Percentiles rank a stretch among this genome's conserved stretches.
Conservation (phyloP, 2,329 filamentous ascomycete genomes). For the Apiospora malaysiana region DNA sequence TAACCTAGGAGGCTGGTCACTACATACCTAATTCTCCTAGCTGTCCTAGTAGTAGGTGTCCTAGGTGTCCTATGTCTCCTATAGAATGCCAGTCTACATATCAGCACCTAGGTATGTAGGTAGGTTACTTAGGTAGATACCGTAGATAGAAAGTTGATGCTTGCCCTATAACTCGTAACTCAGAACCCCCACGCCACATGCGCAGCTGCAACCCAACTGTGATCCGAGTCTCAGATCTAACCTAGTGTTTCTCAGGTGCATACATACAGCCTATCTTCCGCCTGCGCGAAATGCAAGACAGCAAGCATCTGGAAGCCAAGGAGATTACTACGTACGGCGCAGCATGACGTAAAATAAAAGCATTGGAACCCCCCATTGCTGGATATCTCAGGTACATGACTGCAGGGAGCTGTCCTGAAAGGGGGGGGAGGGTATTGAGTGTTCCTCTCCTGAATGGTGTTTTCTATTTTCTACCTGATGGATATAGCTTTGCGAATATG, state of each 20-base stretch:
- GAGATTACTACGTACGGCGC: not conserved
- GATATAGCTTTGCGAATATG: not conserved
- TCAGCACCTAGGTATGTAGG: too few relatives aligned
- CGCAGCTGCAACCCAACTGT: not conserved
- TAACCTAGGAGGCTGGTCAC: not conserved
- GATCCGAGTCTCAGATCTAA: not conserved
- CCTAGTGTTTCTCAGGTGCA: not conserved
- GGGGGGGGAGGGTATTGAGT: too few relatives aligned
- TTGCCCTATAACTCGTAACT: not conserved
- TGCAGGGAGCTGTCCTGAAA: too few relatives aligned
- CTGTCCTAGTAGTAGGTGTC: too few relatives aligned
- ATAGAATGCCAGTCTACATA: not conserved
- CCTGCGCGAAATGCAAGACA: slow-evolving; percentile 2
- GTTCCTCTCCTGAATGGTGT: too few relatives aligned
- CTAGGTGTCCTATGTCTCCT: not conserved
- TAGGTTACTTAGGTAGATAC: too few relatives aligned
- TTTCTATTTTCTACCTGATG: too few relatives aligned
- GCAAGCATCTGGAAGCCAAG: not conserved
- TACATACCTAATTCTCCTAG: too few relatives aligned
- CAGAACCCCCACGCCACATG: not conserved
- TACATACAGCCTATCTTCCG: not conserved
- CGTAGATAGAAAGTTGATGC: not conserved
- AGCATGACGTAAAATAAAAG: not conserved
- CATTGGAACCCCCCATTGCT: not conserved
- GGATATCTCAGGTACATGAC: not conserved